Conservation (phyloP, 768 basidiomycete genomes). For the Rhizopogon sp. region DNA sequence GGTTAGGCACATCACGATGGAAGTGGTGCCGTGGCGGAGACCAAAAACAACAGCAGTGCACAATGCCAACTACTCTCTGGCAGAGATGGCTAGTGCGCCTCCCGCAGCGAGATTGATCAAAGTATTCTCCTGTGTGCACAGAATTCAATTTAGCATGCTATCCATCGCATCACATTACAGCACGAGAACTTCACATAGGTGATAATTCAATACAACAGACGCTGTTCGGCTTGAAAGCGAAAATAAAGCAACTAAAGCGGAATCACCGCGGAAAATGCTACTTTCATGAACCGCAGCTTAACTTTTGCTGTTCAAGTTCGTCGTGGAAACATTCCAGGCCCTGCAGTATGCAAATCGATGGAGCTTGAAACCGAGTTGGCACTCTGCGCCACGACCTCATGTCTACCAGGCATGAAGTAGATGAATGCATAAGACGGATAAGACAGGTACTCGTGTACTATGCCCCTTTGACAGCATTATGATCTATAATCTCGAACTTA, state of each 20-base stretch:
- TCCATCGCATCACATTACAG: neutral
- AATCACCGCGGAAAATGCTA: neutral
- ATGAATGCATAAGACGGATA: neutral
- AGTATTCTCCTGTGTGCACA: neutral
- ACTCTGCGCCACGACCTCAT: constrained; percentile 1
- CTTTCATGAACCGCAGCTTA: neutral
- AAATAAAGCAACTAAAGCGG: neutral
- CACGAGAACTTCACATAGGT: neutral
- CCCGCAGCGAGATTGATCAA: neutral
- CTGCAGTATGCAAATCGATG: neutral
- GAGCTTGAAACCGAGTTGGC: neutral
- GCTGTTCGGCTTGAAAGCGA: neutral
- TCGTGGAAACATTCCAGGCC: neutral
- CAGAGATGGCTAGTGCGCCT: neutral
- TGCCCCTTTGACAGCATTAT: neutral
- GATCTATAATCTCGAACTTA: neutral
- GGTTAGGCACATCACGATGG: neutral
- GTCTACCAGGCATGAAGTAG: neutral
- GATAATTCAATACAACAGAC: neutral
- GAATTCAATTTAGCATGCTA: neutral
- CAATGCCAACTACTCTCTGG: neutral
- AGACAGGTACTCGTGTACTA: neutral
- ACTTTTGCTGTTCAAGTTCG: neutral
- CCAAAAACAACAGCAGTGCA: neutral
- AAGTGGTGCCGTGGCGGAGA: neutral